These are phyloP conservation scores for Volvox africanus DNA, from an alignment of 139 green algal genomes.

Conservation along the genomic window DNA sequence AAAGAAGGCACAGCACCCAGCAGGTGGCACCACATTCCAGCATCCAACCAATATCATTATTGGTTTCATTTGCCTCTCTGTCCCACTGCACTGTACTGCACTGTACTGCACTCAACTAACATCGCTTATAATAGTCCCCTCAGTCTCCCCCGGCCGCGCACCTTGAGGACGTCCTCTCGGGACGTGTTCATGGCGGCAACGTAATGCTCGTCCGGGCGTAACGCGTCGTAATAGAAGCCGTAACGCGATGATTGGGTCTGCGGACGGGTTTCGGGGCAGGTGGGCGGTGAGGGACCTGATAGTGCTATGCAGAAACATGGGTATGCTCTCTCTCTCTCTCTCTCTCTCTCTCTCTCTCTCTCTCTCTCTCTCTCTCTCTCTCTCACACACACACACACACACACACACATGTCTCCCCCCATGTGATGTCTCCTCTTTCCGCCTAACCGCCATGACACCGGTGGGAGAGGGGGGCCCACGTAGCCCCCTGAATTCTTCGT, in stretches of 20 bases:
- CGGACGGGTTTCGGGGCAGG: background rate
- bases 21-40: no score
- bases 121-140: background rate
- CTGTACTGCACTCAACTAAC: background rate
- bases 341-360: background rate
- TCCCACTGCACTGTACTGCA: no score
- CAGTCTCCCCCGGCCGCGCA: background rate
- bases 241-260: constrained; percentile 14
- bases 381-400: background rate
- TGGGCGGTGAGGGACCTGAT: background rate
- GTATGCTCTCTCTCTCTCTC: background rate
- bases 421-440: background rate
- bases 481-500: background rate
- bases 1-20: background rate
- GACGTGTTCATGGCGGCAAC: background rate
- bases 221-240: constrained; percentile 41
- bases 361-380: background rate
- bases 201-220: constrained; percentile 21
- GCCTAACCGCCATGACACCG: no score
- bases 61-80: background rate
- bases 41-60: background rate
- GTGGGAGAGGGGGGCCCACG: background rate
- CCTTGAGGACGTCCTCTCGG: background rate
- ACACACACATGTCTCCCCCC: background rate
- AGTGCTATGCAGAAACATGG: background rate